Base-by-base conservation (phyloP, 2,329 filamentous ascomycete species). In the Xylariomycetidae sp. region DNA sequence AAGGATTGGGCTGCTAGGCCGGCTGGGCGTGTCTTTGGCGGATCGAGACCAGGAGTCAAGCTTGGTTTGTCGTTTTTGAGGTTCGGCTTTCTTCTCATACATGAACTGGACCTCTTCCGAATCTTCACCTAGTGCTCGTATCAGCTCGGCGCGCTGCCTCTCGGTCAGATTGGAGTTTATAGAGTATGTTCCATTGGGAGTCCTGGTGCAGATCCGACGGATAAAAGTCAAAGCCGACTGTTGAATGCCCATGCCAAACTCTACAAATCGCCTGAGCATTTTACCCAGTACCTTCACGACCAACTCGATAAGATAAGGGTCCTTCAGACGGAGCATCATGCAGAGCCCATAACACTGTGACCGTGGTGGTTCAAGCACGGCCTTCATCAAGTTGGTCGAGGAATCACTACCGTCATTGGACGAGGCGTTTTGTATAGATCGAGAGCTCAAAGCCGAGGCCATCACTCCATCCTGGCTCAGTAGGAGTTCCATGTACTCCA, bases 301-400 rank as follows among this genome's bases (percentile, higher is more conserved):
- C 25, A 87, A 87, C 39, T 75, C 80, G 22, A 92, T 82, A 6
- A 98, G 74, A 60, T 88, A 96, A 35, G 80, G 74, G 57, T 98
- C 92, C 42, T 90, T 84, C 4, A 98, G 72, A 37, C 92, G 80
- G 34, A 98, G 74, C 88, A 94, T 95, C 55, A 84, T 87, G 23
- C 84, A 82, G 61, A 95, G 82, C 12, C 79, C 79, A 56, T 83
- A 75, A 9, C 85, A 67, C 32, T 63, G 73, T 31, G 61, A 61
- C 5, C 77, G 77, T 3, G 85, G 83, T 11, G 77, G 69, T 32
- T 80, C 71, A 13, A 90, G 64, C 18, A 88, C 70, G 33, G 48
- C 50, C 33, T 53, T 62, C 59, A 68, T 64, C 17, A 54, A 56
- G 36, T 44, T 31, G 30, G 46, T 51, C 18, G 44, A 46, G n/a